Evolutionary conservation across 1,284 basidiomycete genomes (phyloP).

Genomic region (Spongispora temasekensis): DNA sequence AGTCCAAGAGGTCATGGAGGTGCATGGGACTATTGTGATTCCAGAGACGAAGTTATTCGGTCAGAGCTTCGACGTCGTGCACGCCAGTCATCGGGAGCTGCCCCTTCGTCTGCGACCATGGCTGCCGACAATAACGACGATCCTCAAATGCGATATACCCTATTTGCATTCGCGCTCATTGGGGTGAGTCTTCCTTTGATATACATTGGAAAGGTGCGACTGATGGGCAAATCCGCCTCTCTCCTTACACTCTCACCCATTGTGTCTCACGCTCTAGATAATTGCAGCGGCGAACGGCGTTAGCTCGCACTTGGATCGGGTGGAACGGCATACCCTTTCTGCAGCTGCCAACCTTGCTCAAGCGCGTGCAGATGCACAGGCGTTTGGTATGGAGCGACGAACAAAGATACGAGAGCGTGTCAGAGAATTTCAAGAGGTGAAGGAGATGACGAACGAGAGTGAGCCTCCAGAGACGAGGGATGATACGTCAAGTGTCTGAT

Average conservation of each 20-base stretch:
- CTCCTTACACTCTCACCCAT: too few species aligned
- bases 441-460: not conserved
- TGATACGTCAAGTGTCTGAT: not conserved
- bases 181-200: constrained; percentile 22
- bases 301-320: constrained; percentile 22
- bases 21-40: constrained; percentile 8
- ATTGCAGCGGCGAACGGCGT: constrained; percentile 4
- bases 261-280: constrained; percentile 14
- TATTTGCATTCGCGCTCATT: constrained; percentile 16
- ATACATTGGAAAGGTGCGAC: too few species aligned
- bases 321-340: constrained; percentile 30
- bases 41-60: constrained; percentile 33
- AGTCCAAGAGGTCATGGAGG: not conserved
- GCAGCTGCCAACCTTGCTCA: constrained; percentile 46
- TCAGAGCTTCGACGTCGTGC: constrained; percentile 44
- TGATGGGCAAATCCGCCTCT: too few species aligned
- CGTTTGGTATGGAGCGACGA: constrained; percentile 42
- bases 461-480: not conserved
- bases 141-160: constrained; percentile 13
- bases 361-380: constrained; percentile 43
- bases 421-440: constrained; percentile 17
- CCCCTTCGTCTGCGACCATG: constrained; percentile 1
- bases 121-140: not conserved
- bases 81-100: constrained; percentile 13
- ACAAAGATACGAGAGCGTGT: constrained; percentile 42